Conservation (phyloP, 2,329 filamentous ascomycete genomes). For the Fusarium annulatum region DNA sequence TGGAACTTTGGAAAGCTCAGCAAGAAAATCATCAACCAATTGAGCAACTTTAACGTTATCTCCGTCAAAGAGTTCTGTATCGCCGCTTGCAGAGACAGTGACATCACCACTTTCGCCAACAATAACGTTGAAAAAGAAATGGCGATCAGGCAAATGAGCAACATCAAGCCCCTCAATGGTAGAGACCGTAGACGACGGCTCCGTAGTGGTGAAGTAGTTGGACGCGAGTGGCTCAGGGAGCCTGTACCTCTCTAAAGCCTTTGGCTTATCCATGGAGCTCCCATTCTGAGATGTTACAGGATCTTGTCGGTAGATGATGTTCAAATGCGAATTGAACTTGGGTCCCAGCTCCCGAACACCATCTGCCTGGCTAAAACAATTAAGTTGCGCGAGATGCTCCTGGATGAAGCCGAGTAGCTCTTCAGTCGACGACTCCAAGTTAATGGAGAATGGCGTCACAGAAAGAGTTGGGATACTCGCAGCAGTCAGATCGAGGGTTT, state of each 20-base stretch:
- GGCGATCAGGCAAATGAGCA: not conserved
- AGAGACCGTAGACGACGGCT: not conserved
- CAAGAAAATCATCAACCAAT: not conserved
- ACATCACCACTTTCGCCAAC: not conserved
- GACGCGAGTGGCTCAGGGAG: slow-evolving; percentile 17
- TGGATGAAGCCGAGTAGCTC: not conserved
- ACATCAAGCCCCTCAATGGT: not conserved
- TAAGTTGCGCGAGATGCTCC: slow-evolving; percentile 13
- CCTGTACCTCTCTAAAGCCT: not conserved
- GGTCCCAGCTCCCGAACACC: not conserved
- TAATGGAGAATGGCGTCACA: not conserved
- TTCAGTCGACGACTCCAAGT: not conserved
- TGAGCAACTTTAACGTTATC: accelerated
- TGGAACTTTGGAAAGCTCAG: not conserved
- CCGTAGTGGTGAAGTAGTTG: not conserved
- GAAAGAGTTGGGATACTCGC: slow-evolving; percentile 7
- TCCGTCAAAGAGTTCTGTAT: accelerated
- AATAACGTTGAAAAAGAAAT: slow-evolving; percentile 8
- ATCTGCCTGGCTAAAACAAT: slow-evolving; percentile 3
- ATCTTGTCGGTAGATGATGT: slow-evolving; percentile 3
- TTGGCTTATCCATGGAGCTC: accelerated
- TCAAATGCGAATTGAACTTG: slow-evolving; percentile 13
- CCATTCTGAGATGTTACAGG: accelerated
- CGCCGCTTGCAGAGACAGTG: not conserved
- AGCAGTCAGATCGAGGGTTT: slow-evolving; percentile 11